Evolutionary conservation across 495 filamentous ascomycete species (phyloP).

Genomic region (Aspergillus conjunctus): DNA sequence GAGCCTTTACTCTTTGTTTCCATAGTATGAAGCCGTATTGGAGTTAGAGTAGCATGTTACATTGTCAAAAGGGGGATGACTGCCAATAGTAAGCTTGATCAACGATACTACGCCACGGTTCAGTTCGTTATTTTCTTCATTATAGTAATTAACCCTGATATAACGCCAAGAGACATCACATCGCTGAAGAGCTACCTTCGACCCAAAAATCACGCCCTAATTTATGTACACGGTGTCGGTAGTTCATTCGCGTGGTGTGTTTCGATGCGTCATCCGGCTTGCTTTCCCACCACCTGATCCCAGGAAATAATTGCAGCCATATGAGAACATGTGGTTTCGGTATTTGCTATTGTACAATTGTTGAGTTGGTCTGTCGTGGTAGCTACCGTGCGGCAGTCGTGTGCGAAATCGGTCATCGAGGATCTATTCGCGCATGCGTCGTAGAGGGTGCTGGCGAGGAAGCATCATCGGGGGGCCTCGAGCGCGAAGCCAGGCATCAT

Average conservation of each 20-base stretch:
- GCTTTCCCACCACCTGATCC: constrained; percentile 3
- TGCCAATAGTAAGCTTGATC: too few species aligned
- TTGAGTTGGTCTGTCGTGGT: background rate
- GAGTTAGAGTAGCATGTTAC: too few species aligned
- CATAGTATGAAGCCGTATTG: too few species aligned
- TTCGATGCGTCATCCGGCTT: constrained; percentile 4
- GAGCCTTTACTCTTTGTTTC: too few species aligned
- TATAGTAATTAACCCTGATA: constrained; percentile 27
- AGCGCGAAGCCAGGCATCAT: constrained; percentile 52
- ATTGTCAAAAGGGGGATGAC: too few species aligned
- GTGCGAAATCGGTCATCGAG: background rate
- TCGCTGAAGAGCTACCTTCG: constrained; percentile 17
- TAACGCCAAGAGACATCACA: constrained; percentile 21
- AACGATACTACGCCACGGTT: background rate
- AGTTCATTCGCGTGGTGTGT: constrained; percentile 6
- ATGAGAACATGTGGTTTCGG: constrained; percentile 11
- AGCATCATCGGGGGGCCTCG: constrained; percentile 52
- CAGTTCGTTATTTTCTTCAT: constrained; percentile 21
- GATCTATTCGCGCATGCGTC: constrained; percentile 40
- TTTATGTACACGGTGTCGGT: constrained; percentile 23
- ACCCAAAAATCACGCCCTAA: constrained; percentile 12
- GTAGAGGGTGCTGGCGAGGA: constrained; percentile 44
- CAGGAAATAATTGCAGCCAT: constrained; percentile 2
- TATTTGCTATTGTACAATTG: constrained; percentile 42
- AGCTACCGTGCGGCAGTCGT: background rate